Base-by-base conservation (phyloP, 2,329 filamentous ascomycete species). In the Colletotrichum nymphaeae region DNA sequence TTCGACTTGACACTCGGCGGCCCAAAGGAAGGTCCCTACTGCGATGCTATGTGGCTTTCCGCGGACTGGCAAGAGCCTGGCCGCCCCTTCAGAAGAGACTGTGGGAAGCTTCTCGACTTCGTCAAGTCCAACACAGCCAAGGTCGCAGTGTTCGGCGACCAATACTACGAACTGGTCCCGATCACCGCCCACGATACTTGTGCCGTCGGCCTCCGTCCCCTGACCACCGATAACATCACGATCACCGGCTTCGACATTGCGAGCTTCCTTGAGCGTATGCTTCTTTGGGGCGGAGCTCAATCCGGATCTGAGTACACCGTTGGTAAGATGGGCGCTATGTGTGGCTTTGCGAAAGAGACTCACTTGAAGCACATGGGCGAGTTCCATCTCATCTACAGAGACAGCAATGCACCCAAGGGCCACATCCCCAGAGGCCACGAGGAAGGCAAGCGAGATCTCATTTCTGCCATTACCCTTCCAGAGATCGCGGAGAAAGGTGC, bases 131-230 rank as follows among this genome's bases (percentile, higher is more conserved):
- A 66, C 56, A 70, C 63, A 12, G 70, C 70, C n/a, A 49, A 28
- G 30, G 46, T 73, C 46, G 49, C 16, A 42, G 37, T 60, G 32
- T 73, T 73, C 57, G 37, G 70, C 55, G 56, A 70, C 19, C 53
- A 67, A 14, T 67, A 70, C 28, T n/a, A 65, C 28, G 60, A 24
- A 32, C 56, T 60, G 67, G 67, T 67, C 22, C 60, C 56, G 35
- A 70, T 73, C 28, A 49, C 70, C 1, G 67, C 67, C 26, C 67
- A 73, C 56, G 67, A 63, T 14, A 57, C 70, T 19, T 73, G 70
- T 57, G 70, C 67, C 26, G 8, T 73, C 56, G 65, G 56, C 46
- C 66, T 70, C 46, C 64, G 14, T 42, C 32, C 64, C 67, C 12
- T 60, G 42, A 14, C 59, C 37, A 42, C 70, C 12, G n/a, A 42